These are phyloP conservation scores for Physocladia obscura DNA, from an alignment of 192 early-diverging fungal genomes.

Conservation along the genomic window DNA sequence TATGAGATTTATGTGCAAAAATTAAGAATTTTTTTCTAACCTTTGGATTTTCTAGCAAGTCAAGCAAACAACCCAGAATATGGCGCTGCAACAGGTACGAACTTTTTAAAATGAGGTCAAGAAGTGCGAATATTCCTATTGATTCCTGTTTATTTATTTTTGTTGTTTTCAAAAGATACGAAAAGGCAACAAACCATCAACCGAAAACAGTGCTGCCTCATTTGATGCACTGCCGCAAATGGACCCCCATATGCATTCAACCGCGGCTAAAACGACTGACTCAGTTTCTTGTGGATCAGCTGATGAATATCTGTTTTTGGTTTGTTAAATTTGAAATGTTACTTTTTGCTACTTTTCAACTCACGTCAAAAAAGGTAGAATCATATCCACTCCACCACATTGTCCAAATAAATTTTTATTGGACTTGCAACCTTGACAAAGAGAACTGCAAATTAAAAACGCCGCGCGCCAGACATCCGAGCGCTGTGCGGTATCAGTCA, in stretches of 20 bases:
- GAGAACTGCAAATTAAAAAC: slow-evolving; percentile 39
- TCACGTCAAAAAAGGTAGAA: slow-evolving; percentile 43
- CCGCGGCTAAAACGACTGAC: slow-evolving; percentile 30
- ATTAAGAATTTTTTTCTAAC: slow-evolving; percentile 27
- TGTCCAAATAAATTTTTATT: slow-evolving; percentile 45
- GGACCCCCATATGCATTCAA: slow-evolving; percentile 50
- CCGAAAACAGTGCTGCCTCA: slow-evolving; percentile 36
- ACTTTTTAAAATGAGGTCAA: slow-evolving; percentile 35
- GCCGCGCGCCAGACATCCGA: slow-evolving; percentile 35
- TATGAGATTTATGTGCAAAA: too few relatives aligned
- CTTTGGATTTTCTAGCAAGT: slow-evolving; percentile 50
- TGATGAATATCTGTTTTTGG: slow-evolving; percentile 36
- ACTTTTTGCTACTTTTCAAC: not conserved
- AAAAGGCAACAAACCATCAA: slow-evolving; percentile 21
- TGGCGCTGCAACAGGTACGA: slow-evolving; percentile 31
- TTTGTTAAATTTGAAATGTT: too few relatives aligned
- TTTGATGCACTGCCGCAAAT: slow-evolving; percentile 39
- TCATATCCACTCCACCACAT: slow-evolving; percentile 33
- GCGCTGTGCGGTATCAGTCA: slow-evolving; percentile 26
- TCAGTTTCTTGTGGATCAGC: slow-evolving; percentile 41
- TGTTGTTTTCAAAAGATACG: slow-evolving; percentile 6
- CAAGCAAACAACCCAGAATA: slow-evolving; percentile 41
- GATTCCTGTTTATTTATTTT: not conserved
- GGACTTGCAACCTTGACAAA: slow-evolving; percentile 43
- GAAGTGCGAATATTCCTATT: slow-evolving; percentile 42